A percentile compares a stretch with the other conserved stretches of the same genome.
Evolutionary conservation across 2,329 filamentous ascomycete species (phyloP).

Genomic region (Colletotrichum somersetense): DNA sequence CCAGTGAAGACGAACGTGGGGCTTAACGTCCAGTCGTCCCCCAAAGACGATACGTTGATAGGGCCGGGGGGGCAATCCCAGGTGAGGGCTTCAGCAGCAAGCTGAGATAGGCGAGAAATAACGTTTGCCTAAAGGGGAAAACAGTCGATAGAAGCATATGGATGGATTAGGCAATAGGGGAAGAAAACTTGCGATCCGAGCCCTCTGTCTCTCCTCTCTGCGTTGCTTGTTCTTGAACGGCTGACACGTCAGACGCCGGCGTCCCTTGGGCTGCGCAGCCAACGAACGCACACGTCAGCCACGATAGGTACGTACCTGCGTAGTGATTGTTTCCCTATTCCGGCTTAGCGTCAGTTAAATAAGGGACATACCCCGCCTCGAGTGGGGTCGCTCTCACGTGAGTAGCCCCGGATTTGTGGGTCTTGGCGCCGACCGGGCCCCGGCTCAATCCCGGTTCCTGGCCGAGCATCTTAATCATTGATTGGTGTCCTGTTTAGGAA

Average conservation of each 20-base stretch:
- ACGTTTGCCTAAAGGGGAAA: constrained; percentile 27
- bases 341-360: not conserved
- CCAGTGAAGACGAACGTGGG: not conserved
- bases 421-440: not conserved
- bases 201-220: not conserved
- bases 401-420: not conserved
- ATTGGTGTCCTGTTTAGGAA: constrained; percentile 5
- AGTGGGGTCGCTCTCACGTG: not conserved
- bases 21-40: too few relatives aligned
- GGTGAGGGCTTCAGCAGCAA: not conserved
- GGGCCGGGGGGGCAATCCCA: not conserved
- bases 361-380: too few relatives aligned
- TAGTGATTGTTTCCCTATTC: constrained; percentile 34
- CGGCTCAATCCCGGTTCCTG: not conserved
- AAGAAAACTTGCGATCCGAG: not conserved
- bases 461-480: too few relatives aligned
- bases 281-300: too few relatives aligned
- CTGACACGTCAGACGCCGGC: not conserved
- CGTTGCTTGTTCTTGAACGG: not conserved
- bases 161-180: too few relatives aligned
- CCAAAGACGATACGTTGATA: not conserved
- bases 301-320: not conserved
- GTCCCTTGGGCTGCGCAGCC: not conserved
- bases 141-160: not conserved
- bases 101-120: not conserved